phyloP scores from a whole-genome alignment of 148 eudicot genomes.

The Vaccinium vitisidaea region DNA sequence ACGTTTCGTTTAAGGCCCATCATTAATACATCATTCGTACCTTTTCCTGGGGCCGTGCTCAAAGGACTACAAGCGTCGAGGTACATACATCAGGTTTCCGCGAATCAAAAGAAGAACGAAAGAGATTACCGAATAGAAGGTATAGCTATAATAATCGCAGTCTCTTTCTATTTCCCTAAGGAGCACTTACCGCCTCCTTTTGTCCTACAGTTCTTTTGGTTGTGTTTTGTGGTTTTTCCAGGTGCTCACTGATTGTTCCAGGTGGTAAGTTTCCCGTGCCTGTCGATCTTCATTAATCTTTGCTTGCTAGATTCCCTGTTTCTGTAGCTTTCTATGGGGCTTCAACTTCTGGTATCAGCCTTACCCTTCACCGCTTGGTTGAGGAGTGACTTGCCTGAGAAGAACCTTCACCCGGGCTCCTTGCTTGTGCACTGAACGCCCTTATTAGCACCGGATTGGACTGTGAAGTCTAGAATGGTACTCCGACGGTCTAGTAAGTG shows the following conservation, averaged over 20 bases:
- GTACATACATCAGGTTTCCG: neutral
- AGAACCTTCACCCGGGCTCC: too few relatives aligned
- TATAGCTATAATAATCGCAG: neutral
- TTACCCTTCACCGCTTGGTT: too few relatives aligned
- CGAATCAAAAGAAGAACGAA: neutral
- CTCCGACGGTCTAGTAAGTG: too few relatives aligned
- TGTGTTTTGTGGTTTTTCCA: neutral
- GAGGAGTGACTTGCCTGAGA: too few relatives aligned
- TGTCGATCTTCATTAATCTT: neutral
- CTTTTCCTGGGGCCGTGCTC: neutral
- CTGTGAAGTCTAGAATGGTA: too few relatives aligned
- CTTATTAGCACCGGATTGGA: too few relatives aligned
- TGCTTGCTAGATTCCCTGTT: neutral
- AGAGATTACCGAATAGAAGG: neutral
- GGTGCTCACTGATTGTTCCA: neutral
- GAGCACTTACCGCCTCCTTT: neutral
- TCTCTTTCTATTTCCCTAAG: neutral
- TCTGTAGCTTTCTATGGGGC: neutral
- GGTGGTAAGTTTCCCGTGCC: neutral
- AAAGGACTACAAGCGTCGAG: neutral
- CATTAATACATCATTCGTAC: neutral
- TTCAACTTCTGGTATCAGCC: too few relatives aligned
- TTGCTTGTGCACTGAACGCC: too few relatives aligned
- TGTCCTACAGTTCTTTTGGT: neutral
- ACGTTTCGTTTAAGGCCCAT: neutral